Evolutionary conservation across 2,329 filamentous ascomycete genomes (phyloP).

Genomic region (Microdochium trichocladiopsis): DNA sequence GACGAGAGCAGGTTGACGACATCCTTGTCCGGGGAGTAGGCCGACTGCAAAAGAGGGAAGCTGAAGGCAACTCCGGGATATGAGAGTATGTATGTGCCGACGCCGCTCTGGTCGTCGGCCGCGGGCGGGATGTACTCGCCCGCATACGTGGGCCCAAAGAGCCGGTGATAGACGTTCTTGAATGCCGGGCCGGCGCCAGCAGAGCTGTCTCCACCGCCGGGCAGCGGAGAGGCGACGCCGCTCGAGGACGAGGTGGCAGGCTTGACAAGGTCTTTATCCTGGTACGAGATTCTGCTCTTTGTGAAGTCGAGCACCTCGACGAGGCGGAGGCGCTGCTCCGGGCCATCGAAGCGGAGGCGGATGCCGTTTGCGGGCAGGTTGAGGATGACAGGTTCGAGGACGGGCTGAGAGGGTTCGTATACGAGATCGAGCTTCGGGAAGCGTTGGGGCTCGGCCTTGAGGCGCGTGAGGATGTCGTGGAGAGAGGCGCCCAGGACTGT

Average conservation of each 20-base stretch:
- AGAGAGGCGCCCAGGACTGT: constrained; percentile 83
- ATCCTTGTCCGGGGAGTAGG: constrained; percentile 70
- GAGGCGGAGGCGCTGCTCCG: constrained; percentile 82
- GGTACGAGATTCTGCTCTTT: constrained; percentile 73
- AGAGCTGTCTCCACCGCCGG: constrained; percentile 12
- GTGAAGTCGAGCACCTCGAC: constrained; percentile 90
- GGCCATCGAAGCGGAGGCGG: constrained; percentile 85
- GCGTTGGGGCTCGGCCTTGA: constrained; percentile 78
- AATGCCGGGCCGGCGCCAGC: constrained; percentile 64
- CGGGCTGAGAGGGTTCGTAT: constrained; percentile 69
- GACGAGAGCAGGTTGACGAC: constrained; percentile 83
- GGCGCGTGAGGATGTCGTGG: constrained; percentile 77
- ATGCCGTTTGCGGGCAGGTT: constrained; percentile 79
- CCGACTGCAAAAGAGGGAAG: constrained; percentile 68
- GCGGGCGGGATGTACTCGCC: constrained; percentile 78
- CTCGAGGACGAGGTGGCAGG: constrained; percentile 33
- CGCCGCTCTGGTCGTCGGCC: constrained; percentile 38
- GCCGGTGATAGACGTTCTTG: constrained; percentile 81
- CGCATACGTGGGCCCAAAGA: constrained; percentile 90
- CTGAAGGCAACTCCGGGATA: constrained; percentile 94
- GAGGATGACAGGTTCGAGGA: constrained; percentile 68
- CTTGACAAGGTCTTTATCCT: constrained; percentile 61
- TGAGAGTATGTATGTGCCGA: constrained; percentile 81
- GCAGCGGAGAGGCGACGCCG: constrained; percentile 15
- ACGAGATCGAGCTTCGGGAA: constrained; percentile 80